Conservation (phyloP, 768 basidiomycete species). For the Dentipellis fragilis region DNA sequence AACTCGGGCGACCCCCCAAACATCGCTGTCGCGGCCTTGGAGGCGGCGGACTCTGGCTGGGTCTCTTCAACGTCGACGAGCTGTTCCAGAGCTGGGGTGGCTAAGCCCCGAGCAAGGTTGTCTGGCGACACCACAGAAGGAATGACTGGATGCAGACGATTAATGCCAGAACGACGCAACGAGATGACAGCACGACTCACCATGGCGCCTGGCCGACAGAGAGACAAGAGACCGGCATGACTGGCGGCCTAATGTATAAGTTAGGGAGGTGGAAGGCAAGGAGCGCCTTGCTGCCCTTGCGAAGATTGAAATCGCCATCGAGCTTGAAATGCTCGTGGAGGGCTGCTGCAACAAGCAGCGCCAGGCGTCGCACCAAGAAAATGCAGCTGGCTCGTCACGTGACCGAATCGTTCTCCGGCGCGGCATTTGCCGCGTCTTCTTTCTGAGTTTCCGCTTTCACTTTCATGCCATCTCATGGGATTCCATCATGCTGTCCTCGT, state of each 20-base stretch:
- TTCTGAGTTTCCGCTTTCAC: too few species aligned
- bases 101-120: not conserved
- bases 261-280: not conserved
- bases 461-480: too few species aligned
- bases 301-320: not conserved
- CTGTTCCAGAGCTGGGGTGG: not conserved
- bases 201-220: conserved; percentile 3
- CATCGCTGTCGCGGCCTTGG: not conserved
- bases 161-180: not conserved
- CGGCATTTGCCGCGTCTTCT: too few species aligned
- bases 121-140: conserved; percentile 4
- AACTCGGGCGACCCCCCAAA: conserved; percentile 16
- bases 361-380: not conserved
- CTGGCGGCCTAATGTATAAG: not conserved
- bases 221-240: not conserved
- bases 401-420: not conserved
- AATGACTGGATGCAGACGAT: not conserved
- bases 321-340: not conserved
- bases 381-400: not conserved
- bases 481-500: too few species aligned
- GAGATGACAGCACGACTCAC: not conserved
- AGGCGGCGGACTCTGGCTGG: not conserved
- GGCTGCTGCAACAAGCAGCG: not conserved
- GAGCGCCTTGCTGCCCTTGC: not conserved
- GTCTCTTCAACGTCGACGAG: not conserved